A percentile compares a stretch with the other conserved stretches of the same genome.
Evolutionary conservation across 2,329 filamentous ascomycete species (phyloP).

Genomic region (Alternaria sp.): DNA sequence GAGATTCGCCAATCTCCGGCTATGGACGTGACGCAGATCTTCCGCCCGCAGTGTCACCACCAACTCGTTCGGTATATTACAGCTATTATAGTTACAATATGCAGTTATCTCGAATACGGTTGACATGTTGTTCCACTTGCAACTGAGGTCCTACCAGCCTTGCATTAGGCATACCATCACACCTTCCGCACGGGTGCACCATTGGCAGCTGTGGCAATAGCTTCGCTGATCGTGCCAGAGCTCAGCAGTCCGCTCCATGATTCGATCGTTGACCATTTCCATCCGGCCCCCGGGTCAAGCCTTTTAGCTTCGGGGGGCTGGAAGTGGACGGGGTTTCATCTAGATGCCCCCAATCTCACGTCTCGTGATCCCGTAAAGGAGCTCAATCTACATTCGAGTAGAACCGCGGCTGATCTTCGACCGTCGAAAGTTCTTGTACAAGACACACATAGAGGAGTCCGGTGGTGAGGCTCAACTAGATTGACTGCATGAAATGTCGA

Average conservation of each 20-base stretch:
- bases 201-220: background rate
- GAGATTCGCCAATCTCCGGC: background rate
- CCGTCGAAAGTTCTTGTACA: background rate
- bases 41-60: background rate
- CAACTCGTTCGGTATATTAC: conserved; percentile 2
- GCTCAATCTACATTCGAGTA: conserved; percentile 13
- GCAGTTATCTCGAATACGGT: conserved; percentile 14
- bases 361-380: conserved; percentile 5
- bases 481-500: background rate
- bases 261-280: background rate
- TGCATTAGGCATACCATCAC: background rate
- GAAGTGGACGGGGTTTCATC: conserved; percentile 29
- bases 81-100: background rate
- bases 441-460: background rate
- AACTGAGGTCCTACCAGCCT: background rate
- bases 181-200: background rate
- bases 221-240: background rate
- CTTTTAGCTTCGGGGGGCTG: background rate
- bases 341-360: conserved; percentile 30
- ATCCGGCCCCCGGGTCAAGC: background rate
- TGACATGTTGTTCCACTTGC: background rate
- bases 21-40: background rate
- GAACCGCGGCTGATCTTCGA: background rate
- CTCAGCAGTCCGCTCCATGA: background rate
- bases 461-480: background rate